Evolutionary conservation across 2,329 filamentous ascomycete genomes (phyloP).

Genomic region (Beauveria scarabaeidicola): DNA sequence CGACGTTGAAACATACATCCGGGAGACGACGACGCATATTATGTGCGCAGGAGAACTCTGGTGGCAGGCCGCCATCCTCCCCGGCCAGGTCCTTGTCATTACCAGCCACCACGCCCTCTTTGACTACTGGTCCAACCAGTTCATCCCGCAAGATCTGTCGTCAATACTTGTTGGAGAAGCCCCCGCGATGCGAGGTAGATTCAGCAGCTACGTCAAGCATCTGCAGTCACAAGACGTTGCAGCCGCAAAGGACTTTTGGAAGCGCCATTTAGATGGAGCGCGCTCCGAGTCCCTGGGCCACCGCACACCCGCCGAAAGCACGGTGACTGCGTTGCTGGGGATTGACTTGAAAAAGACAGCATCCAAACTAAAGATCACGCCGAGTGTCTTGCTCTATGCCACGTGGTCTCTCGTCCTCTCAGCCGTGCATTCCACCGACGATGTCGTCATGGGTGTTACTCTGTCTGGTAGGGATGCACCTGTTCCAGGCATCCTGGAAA

Average conservation of each 20-base stretch:
- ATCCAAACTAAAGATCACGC: neutral
- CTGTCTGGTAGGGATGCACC: conserved; percentile 15
- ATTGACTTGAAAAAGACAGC: neutral
- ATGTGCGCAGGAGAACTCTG: neutral
- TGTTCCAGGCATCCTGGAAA: conserved; percentile 10
- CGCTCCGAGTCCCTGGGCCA: neutral
- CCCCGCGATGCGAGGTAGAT: neutral
- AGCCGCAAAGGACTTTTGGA: neutral
- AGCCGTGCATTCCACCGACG: neutral
- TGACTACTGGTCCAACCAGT: neutral
- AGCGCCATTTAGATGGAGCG: neutral
- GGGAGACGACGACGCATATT: neutral
- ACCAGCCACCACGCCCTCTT: neutral
- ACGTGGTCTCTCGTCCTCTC: neutral
- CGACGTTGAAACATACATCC: neutral
- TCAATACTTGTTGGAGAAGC: neutral
- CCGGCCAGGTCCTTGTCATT: neutral
- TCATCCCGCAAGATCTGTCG: neutral
- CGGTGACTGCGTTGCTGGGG: neutral
- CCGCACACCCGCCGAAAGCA: neutral
- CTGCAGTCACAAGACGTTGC: neutral
- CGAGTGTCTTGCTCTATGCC: neutral
- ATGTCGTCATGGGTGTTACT: conserved; percentile 14
- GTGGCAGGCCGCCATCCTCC: neutral
- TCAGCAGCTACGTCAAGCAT: neutral